Conservation (phyloP, 2,329 filamentous ascomycete genomes). For the Sporothrix mexicana region DNA sequence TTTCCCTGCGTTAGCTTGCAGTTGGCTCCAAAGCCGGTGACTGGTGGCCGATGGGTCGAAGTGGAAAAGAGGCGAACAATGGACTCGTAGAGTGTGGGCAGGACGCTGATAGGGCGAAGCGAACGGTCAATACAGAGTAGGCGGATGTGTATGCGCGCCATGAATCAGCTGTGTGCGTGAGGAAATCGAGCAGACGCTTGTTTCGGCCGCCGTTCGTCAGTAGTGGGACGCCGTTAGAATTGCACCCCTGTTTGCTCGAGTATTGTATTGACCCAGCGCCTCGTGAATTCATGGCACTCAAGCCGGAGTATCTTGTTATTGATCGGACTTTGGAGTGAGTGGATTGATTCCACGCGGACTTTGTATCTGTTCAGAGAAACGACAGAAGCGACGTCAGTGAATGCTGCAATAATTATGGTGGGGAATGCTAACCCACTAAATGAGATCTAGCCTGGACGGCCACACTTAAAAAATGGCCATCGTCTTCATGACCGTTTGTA, state of each 20-base stretch:
- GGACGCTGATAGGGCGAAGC: conserved; percentile 4
- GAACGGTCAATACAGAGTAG: neutral
- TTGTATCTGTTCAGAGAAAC: too few species aligned
- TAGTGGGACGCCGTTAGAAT: neutral
- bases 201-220: conserved; percentile 1
- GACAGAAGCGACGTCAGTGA: too few species aligned
- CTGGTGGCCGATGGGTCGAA: neutral
- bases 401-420: too few species aligned
- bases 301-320: neutral
- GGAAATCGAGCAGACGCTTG: conserved; percentile 13
- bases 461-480: too few species aligned
- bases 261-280: too few species aligned
- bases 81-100: conserved; percentile 16
- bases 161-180: conserved; percentile 21
- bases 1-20: conserved; percentile 10
- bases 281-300: too few species aligned
- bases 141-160: neutral
- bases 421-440: too few species aligned
- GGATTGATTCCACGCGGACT: too few species aligned
- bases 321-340: too few species aligned
- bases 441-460: too few species aligned
- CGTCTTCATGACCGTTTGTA: too few species aligned
- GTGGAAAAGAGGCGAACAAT: neutral
- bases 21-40: neutral
- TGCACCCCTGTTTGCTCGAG: neutral